phyloP scores from a whole-genome alignment of 2,329 filamentous ascomycete genomes.

The Hymenotorrendiella dingleyae region DNA sequence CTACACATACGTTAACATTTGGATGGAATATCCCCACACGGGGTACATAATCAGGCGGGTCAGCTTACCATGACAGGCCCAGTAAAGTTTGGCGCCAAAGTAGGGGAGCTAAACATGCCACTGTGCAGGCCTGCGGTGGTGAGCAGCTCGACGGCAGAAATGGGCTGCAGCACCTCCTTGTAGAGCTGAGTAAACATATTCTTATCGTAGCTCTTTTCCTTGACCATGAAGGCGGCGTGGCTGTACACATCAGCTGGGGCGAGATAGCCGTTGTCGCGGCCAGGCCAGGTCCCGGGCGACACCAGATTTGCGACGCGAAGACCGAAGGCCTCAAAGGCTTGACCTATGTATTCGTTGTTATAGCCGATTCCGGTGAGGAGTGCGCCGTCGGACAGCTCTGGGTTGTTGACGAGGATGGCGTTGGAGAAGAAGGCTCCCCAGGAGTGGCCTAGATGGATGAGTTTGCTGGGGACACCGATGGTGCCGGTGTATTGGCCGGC shows the following conservation, averaged over 20 bases:
- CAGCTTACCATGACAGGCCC: slow-evolving; percentile 3
- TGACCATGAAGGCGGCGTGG: slow-evolving; percentile 23
- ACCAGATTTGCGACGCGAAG: slow-evolving; percentile 22
- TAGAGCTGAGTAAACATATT: too few species aligned
- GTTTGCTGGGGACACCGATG: slow-evolving; percentile 29
- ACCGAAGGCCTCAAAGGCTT: slow-evolving; percentile 12
- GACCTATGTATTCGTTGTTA: slow-evolving; percentile 1
- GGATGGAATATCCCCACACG: neutral
- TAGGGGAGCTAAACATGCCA: too few species aligned
- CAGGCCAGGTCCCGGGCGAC: slow-evolving; percentile 15
- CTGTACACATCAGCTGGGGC: slow-evolving; percentile 25
- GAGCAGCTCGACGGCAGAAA: slow-evolving; percentile 20
- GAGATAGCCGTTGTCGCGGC: slow-evolving; percentile 14
- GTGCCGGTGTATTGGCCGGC: slow-evolving; percentile 20
- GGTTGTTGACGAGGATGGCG: slow-evolving; percentile 44
- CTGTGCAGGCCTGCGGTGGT: slow-evolving; percentile 7
- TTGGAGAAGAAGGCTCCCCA: slow-evolving; percentile 56
- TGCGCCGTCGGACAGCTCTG: slow-evolving; percentile 49
- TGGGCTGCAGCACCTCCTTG: slow-evolving; percentile 14
- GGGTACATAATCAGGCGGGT: neutral
- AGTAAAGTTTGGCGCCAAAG: neutral
- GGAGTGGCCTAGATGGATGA: slow-evolving; percentile 59
- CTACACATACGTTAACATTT: slow-evolving; percentile 5
- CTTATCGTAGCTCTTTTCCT: slow-evolving; percentile 17
- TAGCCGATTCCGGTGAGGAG: slow-evolving; percentile 53